Conservation (phyloP, 164 flowering plant species). For the Stephania yunnanensis region DNA sequence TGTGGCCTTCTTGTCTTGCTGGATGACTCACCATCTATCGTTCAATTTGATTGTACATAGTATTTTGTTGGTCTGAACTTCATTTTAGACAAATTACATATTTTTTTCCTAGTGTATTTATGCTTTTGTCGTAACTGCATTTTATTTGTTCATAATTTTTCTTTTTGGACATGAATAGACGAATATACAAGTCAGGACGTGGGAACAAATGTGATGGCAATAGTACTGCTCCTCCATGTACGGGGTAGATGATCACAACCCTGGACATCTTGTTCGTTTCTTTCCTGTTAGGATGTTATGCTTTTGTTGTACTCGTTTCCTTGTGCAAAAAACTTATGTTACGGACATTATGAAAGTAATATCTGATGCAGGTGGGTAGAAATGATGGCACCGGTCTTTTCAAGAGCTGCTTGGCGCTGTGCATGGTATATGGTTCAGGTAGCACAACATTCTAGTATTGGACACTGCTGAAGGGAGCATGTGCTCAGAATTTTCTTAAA, state of each 20-base stretch:
- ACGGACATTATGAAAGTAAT: neutral
- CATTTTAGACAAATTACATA: neutral
- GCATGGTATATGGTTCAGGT: constrained; percentile 96
- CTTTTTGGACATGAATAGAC: constrained; percentile 34
- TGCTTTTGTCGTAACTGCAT: neutral
- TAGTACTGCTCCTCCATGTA: constrained; percentile 87
- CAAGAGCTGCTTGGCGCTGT: constrained; percentile 85
- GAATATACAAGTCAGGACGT: constrained; percentile 57
- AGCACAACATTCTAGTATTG: neutral
- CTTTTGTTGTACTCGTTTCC: neutral
- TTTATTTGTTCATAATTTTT: neutral
- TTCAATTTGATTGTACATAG: neutral
- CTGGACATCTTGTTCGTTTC: neutral
- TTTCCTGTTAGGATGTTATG: neutral
- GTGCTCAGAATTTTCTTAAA: neutral
- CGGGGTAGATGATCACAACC: constrained; percentile 44
- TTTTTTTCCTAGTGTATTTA: neutral
- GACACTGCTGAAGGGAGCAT: neutral
- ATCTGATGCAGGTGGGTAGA: constrained; percentile 78
- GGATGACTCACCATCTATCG: neutral
- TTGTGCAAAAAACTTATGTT: neutral
- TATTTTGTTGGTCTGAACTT: neutral
- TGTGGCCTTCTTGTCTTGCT: neutral
- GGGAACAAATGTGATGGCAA: constrained; percentile 52
- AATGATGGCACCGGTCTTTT: constrained; percentile 99